Evolutionary conservation across 2,329 filamentous ascomycete species (phyloP), one percentile per base, ranked within the genome.

Genomic region (Colletotrichum tanaceti): DNA sequence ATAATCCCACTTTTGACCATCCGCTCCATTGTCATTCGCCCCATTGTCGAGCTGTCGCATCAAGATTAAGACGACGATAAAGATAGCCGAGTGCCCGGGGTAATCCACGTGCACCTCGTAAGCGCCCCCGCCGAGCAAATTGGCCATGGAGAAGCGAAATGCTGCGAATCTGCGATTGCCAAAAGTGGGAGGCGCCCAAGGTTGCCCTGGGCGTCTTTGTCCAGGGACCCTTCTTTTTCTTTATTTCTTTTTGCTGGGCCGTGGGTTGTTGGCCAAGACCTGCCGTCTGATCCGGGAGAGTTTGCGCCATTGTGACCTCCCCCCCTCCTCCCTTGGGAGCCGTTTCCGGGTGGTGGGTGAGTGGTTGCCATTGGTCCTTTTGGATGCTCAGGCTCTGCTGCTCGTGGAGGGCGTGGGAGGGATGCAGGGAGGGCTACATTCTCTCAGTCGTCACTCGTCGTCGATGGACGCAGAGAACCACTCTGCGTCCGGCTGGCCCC

Each of bases 11-110:
- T 32, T 16, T 10, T 10, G 32, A 22, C 43, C 16, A 14, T 53
- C 14, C 47, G 49, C 20, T 44, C 59, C 57, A 61, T 65, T 69
- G 52, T 69, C 62, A 14, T 53, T 18, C 47, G 49, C 20, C 39
- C 59, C 57, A 61, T 65, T 69, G 52, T 69, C 62, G 50, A 20
- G 32, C 38, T 57, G 62, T 69, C 46, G 46, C 63, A 47, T 41
- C 44, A 49, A 69, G 52, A 69, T 66, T 69, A 44, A 50, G 20
- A 64, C 61, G 50, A 22, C 44, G 63, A 69, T 58, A 66, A 69
- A 66, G 63, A 69, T 69, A 69, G 63, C 62, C 63, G 66, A 69
- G 55, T 61, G 50, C 24, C 62, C 44, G 57, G 66, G 62, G 66
- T 66, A 57, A 69, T 60, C 62, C 57, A 68, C 65, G 65, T 68